A percentile compares a stretch with the other conserved stretches of the same genome.
phyloP scores from a whole-genome alignment of 1,139 yeast genomes.

The Hanseniaspora sp. region DNA sequence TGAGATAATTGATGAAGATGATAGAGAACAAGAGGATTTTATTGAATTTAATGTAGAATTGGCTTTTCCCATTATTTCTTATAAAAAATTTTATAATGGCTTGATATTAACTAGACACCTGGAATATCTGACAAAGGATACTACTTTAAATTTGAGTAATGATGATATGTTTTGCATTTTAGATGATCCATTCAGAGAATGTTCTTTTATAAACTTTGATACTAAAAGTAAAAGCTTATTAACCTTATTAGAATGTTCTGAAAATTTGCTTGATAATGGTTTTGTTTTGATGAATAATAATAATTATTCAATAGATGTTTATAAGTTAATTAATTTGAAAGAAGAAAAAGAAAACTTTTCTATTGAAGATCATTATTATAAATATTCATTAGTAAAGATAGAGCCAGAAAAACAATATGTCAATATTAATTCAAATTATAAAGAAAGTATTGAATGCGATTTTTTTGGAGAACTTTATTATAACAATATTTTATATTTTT shows the following conservation, averaged over 20 bases:
- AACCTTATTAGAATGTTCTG: neutral
- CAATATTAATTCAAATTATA: neutral
- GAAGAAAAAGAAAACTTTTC: neutral
- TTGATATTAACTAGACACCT: neutral
- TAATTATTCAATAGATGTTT: neutral
- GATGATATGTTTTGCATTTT: neutral
- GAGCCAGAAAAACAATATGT: neutral
- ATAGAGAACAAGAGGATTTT: neutral
- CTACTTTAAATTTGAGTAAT: neutral
- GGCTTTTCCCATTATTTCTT: neutral
- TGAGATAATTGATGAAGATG: neutral
- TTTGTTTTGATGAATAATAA: neutral
- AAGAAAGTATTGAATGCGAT: neutral
- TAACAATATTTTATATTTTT: neutral
- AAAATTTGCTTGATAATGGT: neutral
- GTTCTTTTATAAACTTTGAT: neutral
- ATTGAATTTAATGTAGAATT: neutral
- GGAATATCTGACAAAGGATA: neutral
- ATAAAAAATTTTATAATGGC: neutral
- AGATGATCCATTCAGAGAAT: slow-evolving; percentile 8
- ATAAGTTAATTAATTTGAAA: neutral
- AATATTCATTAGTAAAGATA: too few relatives aligned
- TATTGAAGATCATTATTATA: too few relatives aligned
- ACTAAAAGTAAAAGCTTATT: neutral
- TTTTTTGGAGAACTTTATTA: neutral